phyloP scores from a whole-genome alignment of 2,329 filamentous ascomycete species.

The Fusarium fujikuroi region DNA sequence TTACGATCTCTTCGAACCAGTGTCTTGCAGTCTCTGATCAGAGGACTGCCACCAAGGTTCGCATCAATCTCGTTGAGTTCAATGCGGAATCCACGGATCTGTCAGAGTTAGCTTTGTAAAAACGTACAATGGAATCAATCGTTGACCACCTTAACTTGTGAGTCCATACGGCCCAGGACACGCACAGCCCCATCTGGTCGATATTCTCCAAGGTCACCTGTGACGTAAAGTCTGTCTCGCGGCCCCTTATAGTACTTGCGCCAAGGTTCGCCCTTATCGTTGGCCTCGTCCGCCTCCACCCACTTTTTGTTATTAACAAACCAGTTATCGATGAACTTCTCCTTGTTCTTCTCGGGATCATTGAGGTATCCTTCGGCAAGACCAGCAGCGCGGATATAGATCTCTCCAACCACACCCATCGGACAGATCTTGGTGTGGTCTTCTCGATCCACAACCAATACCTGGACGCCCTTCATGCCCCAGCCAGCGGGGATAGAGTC shows the following conservation, averaged over 20 bases:
- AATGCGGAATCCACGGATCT: slow-evolving; percentile 95
- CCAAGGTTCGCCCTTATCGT: slow-evolving; percentile 74
- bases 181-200: slow-evolving; percentile 29
- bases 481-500: slow-evolving; percentile 85
- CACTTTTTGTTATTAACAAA: slow-evolving; percentile 81
- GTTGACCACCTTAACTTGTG: background rate
- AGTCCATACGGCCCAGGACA: background rate
- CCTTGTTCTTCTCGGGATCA: slow-evolving; percentile 66
- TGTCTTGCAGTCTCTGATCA: slow-evolving; percentile 87
- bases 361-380: slow-evolving; percentile 84
- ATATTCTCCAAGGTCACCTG: slow-evolving; percentile 78
- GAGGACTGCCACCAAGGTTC: slow-evolving; percentile 76
- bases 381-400: slow-evolving; percentile 84
- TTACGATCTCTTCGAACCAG: slow-evolving; percentile 65
- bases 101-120: background rate
- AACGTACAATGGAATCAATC: background rate
- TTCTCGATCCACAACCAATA: slow-evolving; percentile 82
- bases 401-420: slow-evolving; percentile 85
- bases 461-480: slow-evolving; percentile 90
- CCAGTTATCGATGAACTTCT: slow-evolving; percentile 88
- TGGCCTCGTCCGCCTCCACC: slow-evolving; percentile 61
- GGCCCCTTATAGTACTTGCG: slow-evolving; percentile 68
- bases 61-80: slow-evolving; percentile 94
- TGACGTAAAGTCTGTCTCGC: slow-evolving; percentile 86
- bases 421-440: slow-evolving; percentile 75